phyloP scores from a whole-genome alignment of 2,329 filamentous ascomycete genomes.

The Cephalotrichum gorgonifer region DNA sequence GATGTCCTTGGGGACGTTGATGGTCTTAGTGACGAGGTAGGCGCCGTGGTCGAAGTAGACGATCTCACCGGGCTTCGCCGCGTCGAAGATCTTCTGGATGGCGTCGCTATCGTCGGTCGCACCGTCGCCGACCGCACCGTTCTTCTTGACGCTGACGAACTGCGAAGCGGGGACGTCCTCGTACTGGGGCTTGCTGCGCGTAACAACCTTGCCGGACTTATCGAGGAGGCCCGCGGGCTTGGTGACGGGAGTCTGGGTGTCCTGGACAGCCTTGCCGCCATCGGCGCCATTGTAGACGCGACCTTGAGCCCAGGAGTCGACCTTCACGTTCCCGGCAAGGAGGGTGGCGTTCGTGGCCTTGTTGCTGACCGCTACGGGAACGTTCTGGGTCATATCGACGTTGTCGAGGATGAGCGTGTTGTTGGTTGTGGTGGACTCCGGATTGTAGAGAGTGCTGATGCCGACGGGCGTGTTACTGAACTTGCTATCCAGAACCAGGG shows the following conservation, averaged over 20 bases:
- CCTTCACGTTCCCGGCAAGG: conserved; percentile 57
- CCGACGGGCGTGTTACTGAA: conserved; percentile 68
- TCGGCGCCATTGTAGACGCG: conserved; percentile 50
- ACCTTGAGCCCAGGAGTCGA: conserved; percentile 71
- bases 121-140: conserved; percentile 82
- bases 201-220: conserved; percentile 58
- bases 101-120: conserved; percentile 75
- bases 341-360: conserved; percentile 45
- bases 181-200: conserved; percentile 85
- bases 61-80: conserved; percentile 50
- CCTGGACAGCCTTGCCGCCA: conserved; percentile 48
- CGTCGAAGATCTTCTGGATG: conserved; percentile 70
- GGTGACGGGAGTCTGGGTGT: conserved; percentile 34
- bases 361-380: conserved; percentile 55
- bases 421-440: conserved; percentile 54
- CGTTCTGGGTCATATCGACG: conserved; percentile 65
- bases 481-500: conserved; percentile 71
- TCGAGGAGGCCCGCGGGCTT: conserved; percentile 62
- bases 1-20: conserved; percentile 67
- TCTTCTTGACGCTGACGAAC: conserved; percentile 75
- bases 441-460: conserved; percentile 64
- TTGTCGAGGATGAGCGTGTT: conserved; percentile 82
- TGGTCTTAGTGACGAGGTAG: conserved; percentile 59
- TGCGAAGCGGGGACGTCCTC: conserved; percentile 51
- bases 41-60: conserved; percentile 69